Evolutionary conservation across 2,329 filamentous ascomycete genomes (phyloP).

Genomic region (Fusarium palustre): DNA sequence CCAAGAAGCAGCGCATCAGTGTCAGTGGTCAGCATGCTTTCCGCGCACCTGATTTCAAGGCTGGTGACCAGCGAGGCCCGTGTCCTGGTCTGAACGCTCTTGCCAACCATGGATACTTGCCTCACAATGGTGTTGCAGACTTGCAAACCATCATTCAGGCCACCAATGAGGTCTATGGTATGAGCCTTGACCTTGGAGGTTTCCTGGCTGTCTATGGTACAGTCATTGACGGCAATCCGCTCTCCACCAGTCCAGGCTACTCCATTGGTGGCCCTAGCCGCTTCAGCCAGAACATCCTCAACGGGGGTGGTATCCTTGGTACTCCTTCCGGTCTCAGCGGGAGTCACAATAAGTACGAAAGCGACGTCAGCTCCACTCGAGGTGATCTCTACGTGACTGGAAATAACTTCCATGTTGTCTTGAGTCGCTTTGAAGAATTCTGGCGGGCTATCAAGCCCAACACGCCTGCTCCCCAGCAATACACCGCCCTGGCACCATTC

Average conservation of each 20-base stretch:
- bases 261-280: conserved; percentile 61
- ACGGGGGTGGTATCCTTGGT: conserved; percentile 47
- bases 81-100: conserved; percentile 17
- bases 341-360: conserved; percentile 67
- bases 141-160: conserved; percentile 9
- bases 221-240: conserved; percentile 61
- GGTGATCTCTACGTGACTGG: conserved; percentile 64
- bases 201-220: conserved; percentile 60
- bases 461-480: conserved; percentile 19
- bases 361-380: conserved; percentile 62
- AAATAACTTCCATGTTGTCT: conserved; percentile 62
- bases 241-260: conserved; percentile 62
- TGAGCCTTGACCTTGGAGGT: conserved; percentile 58
- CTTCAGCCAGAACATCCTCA: conserved; percentile 56
- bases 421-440: conserved; percentile 57
- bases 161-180: conserved; percentile 55
- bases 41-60: conserved; percentile 1
- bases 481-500: conserved; percentile 35
- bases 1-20: conserved; percentile 10
- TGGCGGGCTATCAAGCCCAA: conserved; percentile 20
- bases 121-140: conserved; percentile 6
- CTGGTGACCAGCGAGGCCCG: conserved; percentile 9
- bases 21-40: conserved; percentile 5
- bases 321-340: conserved; percentile 52
- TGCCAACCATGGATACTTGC: conserved; percentile 15